Evolutionary conservation across 2,329 filamentous ascomycete species (phyloP).

Genomic region (Xylariaceae sp.): DNA sequence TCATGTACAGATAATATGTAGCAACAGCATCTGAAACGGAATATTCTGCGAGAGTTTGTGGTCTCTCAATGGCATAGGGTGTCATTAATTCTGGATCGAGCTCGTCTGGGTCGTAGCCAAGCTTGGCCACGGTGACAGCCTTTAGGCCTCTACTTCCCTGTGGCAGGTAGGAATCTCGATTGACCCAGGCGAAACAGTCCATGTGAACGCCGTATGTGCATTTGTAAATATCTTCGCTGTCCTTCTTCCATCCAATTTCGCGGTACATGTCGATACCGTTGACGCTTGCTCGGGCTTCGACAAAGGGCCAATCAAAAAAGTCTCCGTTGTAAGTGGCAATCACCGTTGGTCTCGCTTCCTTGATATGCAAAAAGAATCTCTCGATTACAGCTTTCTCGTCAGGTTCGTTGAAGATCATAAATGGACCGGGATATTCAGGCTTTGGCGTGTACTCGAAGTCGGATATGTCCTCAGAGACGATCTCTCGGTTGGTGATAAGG

Average conservation of each 20-base stretch:
- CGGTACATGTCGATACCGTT: slow-evolving; percentile 99
- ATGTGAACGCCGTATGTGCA: slow-evolving; percentile 96
- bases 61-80: slow-evolving; percentile 84
- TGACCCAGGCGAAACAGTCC: slow-evolving; percentile 99
- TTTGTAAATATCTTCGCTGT: slow-evolving; percentile 94
- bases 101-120: slow-evolving; percentile 98
- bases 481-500: slow-evolving; percentile 95
- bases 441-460: slow-evolving; percentile 99
- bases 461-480: slow-evolving; percentile 94
- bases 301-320: slow-evolving; percentile 99
- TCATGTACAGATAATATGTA: slow-evolving; percentile 99
- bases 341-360: slow-evolving; percentile 90
- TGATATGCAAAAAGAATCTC: slow-evolving; percentile 93
- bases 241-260: slow-evolving; percentile 96
- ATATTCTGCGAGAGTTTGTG: slow-evolving; percentile 94
- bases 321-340: slow-evolving; percentile 99
- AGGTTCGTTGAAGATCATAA: slow-evolving; percentile 98
- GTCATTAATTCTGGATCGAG: slow-evolving; percentile 98
- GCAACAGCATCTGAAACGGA: slow-evolving; percentile 98
- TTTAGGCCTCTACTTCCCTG: slow-evolving; percentile 97
- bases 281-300: slow-evolving; percentile 89
- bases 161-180: slow-evolving; percentile 95
- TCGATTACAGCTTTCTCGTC: slow-evolving; percentile 89
- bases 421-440: slow-evolving; percentile 92
- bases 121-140: slow-evolving; percentile 95